Conservation (phyloP, 148 eudicot genomes). For the Heliamphora exappendiculata region DNA sequence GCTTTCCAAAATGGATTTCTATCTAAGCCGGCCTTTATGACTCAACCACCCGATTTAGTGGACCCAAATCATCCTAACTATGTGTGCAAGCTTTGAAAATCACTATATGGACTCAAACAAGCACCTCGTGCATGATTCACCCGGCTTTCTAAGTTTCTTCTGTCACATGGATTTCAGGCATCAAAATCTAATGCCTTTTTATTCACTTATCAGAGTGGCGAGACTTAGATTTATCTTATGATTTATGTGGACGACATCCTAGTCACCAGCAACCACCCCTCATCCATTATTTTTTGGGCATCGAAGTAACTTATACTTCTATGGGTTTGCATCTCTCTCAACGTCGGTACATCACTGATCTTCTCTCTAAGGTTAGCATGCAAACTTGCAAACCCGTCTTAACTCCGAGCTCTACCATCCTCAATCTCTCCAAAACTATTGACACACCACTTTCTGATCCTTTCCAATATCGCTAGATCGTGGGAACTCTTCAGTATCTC, state of each 20-base stretch:
- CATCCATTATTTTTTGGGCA: not conserved
- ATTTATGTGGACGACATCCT: not conserved
- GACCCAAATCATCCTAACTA: not conserved
- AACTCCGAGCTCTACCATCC: not conserved
- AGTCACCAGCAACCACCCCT: too few species aligned
- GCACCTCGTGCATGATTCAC: not conserved
- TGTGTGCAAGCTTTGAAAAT: not conserved
- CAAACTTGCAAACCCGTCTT: not conserved
- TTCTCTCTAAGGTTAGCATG: not conserved
- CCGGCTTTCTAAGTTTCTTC: not conserved
- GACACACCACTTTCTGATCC: too few species aligned
- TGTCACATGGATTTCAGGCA: not conserved
- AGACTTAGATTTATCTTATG: not conserved
- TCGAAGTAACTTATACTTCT: not conserved
- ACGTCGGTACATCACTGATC: not conserved
- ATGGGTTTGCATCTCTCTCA: not conserved
- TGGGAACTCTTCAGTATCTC: not conserved
- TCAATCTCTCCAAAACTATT: too few species aligned
- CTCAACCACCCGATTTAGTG: slow-evolving; percentile 1
- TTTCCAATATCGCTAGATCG: too few species aligned
- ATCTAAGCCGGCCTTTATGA: not conserved
- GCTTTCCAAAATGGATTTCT: slow-evolving; percentile 7
- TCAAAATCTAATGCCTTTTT: not conserved
- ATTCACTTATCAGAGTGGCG: not conserved
- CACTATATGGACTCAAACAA: not conserved